Evolutionary conservation across 352 stramenopile genomes (phyloP), one percentile per base, ranked within the genome.

Genomic region (Globisporangium mamillatum): DNA sequence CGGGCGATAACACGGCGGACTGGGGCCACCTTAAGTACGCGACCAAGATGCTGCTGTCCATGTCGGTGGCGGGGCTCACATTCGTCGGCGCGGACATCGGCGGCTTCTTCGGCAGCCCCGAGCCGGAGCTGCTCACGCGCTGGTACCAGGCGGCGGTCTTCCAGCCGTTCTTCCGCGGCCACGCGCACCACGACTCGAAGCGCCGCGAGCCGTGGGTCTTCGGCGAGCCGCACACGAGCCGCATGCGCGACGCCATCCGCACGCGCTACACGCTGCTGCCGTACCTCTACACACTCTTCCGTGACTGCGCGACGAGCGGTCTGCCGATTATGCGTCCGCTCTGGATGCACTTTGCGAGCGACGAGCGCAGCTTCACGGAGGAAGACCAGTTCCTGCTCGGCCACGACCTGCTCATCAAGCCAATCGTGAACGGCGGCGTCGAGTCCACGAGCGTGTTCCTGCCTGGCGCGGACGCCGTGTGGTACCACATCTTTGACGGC

Each of bases 161-260:
- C 75, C 94, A 98, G 74, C 98, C 98, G 7, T 99, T 99, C 85
- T 99, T 99, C 81, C 87, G 98, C 14, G 96, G 90, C 56, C 98
- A 99, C 81, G 98, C 98, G 32, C 98, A 99, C 79, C 97, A 99
- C 75, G 98, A 99, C 82, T 97, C 96, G n/a, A 97, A 98, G 77
- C 80, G 98, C 59, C 81, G 97, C 63, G 98, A 99, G 80, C 98
- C 98, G 25, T 99, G 97, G 97, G 84, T 99, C 57, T 99, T 99
- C 79, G 97, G 95, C 25, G 94, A 99, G 52, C 92, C 97, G 56
- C 94, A 91, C 38, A 98, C 97, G 62, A 77, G 76, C 24, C 82
- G 81, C 34, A 77, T 99, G 38, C 90, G 97, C 46, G 78, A 87
- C 25, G 92, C 93, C 34, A 95, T 99, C 57, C 95, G 98, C 78